These are phyloP conservation scores for Aciculosporium take DNA, from an alignment of 2,329 filamentous ascomycete species.

Conservation along the genomic window DNA sequence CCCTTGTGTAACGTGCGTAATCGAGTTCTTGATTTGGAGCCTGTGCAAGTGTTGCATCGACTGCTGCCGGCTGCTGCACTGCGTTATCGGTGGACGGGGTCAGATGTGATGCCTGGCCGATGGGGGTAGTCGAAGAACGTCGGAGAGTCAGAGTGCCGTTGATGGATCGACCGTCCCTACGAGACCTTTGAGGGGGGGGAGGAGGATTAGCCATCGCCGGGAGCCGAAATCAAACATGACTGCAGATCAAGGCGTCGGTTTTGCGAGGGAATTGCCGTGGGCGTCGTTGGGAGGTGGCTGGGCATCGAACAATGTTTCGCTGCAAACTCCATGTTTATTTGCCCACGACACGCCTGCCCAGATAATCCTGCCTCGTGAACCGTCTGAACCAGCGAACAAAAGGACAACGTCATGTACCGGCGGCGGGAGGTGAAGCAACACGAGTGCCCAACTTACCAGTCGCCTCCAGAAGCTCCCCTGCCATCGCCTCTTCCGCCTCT, in stretches of 20 bases:
- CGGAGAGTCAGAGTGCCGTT: slow-evolving; percentile 53
- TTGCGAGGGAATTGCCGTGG: not conserved
- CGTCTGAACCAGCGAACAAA: not conserved
- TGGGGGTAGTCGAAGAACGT: slow-evolving; percentile 45
- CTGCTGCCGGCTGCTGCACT: slow-evolving; percentile 23
- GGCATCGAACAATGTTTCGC: not conserved
- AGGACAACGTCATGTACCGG: not conserved
- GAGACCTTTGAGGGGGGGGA: slow-evolving; percentile 39
- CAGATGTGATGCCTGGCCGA: slow-evolving; percentile 26
- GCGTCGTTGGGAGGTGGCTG: not conserved
- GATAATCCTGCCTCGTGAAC: not conserved
- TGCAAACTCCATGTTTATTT: not conserved
- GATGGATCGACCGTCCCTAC: slow-evolving; percentile 40
- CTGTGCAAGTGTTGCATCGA: slow-evolving; percentile 21
- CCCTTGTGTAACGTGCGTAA: slow-evolving; percentile 57
- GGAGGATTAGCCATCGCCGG: not conserved
- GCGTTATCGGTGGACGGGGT: slow-evolving; percentile 23
- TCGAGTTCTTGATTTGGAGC: slow-evolving; percentile 19
- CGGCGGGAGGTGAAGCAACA: not conserved
- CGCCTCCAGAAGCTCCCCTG: slow-evolving; percentile 44
- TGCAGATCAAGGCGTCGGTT: not conserved
- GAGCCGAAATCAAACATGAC: not conserved
- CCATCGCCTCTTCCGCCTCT: slow-evolving; percentile 44
- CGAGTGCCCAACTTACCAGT: slow-evolving; percentile 47
- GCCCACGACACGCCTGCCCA: not conserved